A percentile compares a stretch with the other conserved stretches of the same genome.
Evolutionary conservation across 148 eudicot species (phyloP).

Genomic region (Cornus controversa): DNA sequence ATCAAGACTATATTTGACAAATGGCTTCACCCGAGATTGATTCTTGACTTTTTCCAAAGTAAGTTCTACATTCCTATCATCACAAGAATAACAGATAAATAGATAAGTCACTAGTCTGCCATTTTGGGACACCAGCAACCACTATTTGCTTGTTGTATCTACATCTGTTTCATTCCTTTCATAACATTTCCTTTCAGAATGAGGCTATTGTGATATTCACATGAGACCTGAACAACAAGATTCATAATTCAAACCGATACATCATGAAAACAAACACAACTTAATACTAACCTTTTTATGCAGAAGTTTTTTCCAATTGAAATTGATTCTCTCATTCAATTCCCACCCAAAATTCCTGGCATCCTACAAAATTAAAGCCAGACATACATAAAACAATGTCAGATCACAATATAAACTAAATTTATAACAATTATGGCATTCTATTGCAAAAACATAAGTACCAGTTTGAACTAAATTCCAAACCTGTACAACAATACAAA

Average conservation of each 20-base stretch:
- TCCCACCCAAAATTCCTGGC: slow-evolving; percentile 93
- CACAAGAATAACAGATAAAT: background rate
- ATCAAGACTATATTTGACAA: background rate
- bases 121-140: background rate
- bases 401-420: background rate
- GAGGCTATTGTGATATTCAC: background rate
- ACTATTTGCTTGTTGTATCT: background rate
- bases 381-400: background rate
- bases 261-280: slow-evolving; percentile 7
- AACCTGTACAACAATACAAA: background rate
- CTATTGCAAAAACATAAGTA: background rate
- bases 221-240: background rate
- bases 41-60: too few species aligned
- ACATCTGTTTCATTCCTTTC: background rate
- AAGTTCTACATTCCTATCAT: too few species aligned
- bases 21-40: background rate
- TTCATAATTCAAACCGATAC: background rate
- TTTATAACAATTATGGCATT: background rate
- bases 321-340: slow-evolving; percentile 71
- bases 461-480: too few species aligned
- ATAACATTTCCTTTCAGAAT: background rate
- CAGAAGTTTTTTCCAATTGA: slow-evolving; percentile 93
- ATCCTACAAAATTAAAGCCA: slow-evolving; percentile 53
- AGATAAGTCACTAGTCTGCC: background rate
- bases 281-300: slow-evolving; percentile 76